phyloP scores from a whole-genome alignment of 2,329 filamentous ascomycete species.

The Aspergillus sergii region DNA sequence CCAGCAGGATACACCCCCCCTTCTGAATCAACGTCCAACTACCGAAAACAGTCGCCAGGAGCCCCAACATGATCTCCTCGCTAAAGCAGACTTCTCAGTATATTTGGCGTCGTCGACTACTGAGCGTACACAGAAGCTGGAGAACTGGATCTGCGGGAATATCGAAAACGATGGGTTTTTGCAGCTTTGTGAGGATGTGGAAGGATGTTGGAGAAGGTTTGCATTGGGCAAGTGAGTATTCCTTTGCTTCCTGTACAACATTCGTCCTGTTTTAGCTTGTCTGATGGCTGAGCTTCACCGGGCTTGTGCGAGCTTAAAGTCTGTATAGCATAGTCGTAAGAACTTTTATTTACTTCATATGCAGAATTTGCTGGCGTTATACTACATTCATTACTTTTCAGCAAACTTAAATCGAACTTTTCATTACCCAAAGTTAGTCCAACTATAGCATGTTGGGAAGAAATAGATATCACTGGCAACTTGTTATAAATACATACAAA shows the following conservation, averaged over 20 bases:
- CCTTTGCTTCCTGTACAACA: not conserved
- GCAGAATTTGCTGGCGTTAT: not conserved
- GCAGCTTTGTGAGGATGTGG: constrained; percentile 43
- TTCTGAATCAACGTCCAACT: not conserved
- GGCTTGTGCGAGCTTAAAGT: no score
- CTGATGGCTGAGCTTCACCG: not conserved
- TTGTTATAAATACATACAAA: constrained; percentile 8
- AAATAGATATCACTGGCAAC: constrained; percentile 1
- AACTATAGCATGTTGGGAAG: not conserved
- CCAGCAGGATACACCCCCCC: not conserved
- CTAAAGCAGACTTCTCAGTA: constrained; percentile 30
- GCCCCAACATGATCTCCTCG: not conserved
- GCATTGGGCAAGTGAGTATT: constrained; percentile 34
- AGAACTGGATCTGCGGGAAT: constrained; percentile 45
- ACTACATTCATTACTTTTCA: not conserved
- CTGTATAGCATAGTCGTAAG: not conserved
- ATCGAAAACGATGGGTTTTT: constrained; percentile 46
- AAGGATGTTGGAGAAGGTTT: constrained; percentile 44
- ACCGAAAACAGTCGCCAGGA: not conserved
- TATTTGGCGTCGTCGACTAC: constrained; percentile 33
- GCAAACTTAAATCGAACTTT: not conserved
- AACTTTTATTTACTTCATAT: not conserved
- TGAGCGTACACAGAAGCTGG: constrained; percentile 37
- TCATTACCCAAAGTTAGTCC: not conserved
- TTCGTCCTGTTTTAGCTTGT: not conserved